Base-by-base conservation (phyloP, 2,329 filamentous ascomycete species). In the Cercospora sp. region DNA sequence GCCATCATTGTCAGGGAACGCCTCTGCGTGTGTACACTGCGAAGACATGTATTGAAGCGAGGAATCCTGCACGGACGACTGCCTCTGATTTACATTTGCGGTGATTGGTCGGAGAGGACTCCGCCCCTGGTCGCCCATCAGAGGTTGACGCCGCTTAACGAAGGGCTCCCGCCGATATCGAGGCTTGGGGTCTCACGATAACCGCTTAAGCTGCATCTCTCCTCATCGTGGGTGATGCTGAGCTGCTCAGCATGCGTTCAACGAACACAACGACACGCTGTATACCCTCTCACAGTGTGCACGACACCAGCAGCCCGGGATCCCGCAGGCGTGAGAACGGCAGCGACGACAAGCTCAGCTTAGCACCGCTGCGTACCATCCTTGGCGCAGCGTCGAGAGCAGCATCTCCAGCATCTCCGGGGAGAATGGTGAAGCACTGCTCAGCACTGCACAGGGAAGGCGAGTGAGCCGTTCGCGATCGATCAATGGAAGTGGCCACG, bases 331-430 rank as follows among this genome's bases (percentile, higher is more conserved):
- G 16, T 28, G 28, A 10, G 3, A 34, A 58, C 55, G 28, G 55
- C 55, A n/a, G 6, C 28, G n/a, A 37, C 55, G 30, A 59, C 55
- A 58, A 58, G 55, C 55, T 58, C 55, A 34, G 55, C 28, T 21
- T 34, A 32, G 55, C 28, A 37, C 28, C 1, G 55, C 30, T 59
- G n/a, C 28, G 18, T 21, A 59, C 16, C 32, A 37, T 34, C 30
- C 45, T 55, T 63, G 61, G 61, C 49, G 49, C 61, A 26, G 61
- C 61, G 37, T 26, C 61, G 61, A 45, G 51, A 16, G 32, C 45
- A 43, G 34, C 66, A 64, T 64, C 66, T 67, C 66, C 66, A 64
- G 66, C 45, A 64, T 67, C 61, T 67, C 66, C 66, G 66, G 66
- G 66, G 66, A 67, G 66, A 67, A 67, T 64, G 66, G 34, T 64